Base-by-base conservation (phyloP, 1,284 basidiomycete species). In the Ustilago shanxiensis region DNA sequence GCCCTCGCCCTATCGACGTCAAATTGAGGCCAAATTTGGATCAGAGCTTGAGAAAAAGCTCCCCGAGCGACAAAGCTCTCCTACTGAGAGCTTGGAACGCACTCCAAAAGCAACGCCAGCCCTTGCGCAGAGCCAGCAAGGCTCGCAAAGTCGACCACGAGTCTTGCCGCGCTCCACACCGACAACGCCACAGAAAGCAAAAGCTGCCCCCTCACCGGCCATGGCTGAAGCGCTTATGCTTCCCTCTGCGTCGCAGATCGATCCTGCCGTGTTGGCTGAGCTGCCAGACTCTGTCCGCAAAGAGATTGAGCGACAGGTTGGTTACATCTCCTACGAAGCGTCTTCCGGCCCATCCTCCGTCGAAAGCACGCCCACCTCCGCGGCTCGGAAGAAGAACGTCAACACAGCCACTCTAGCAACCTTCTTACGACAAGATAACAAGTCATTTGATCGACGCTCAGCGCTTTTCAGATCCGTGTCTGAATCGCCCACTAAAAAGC, bases 221-320 rank as follows among this genome's bases (percentile, higher is more conserved):
- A 62, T 70, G 52, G 70, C 59, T 6, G 61, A 69, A 47, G 70
- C 73, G 22, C 65, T 81, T 6, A 62, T 72, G 58, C 53, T 81
- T 2, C 83, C 82, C 0, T 80, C 80, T 0, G 73, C 73, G 3
- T 85, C 83, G 0, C 83, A 85, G 65, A 71, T 86, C 51, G 85
- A 86, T 39, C 72, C 77, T 3, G 57, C 70, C 13, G 83, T 83
- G 1, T 77, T 86, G 2, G 71, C 74, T 18, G 80, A 83, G 47
- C 63, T 86, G 2, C 85, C 84, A 0, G 68, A 72, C 1, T 66
- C 66, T 18, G 65, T 83, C 3, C 78, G 82, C 5, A 70, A 68
- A n/a, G 81, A 84, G 51, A 77, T 84, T 26, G 66, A 82, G 37
- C 65, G 81, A 0, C 77, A 82, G 26, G 33, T 66, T 14, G 59